phyloP scores from a whole-genome alignment of 495 filamentous ascomycete genomes.

The Aspergillus carlsbadensis region DNA sequence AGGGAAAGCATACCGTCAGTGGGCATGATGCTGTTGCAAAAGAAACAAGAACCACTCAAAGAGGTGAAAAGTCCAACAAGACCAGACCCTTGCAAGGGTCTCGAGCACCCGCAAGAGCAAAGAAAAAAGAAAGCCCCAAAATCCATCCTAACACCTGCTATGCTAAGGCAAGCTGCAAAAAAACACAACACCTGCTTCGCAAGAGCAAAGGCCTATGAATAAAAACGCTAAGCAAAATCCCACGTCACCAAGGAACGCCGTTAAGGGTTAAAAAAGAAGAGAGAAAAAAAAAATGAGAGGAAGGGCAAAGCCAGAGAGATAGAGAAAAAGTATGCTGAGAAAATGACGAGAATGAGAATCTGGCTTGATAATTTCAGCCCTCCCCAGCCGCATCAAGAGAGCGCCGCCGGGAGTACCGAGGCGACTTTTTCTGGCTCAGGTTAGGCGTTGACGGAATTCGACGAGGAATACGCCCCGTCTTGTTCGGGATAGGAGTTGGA shows the following conservation, averaged over 20 bases:
- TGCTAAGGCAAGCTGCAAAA: constrained; percentile 12
- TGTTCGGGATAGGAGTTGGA: constrained; percentile 22
- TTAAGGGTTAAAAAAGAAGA: constrained; percentile 1
- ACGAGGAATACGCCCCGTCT: constrained; percentile 25
- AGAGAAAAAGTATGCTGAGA: background rate
- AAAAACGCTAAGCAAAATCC: background rate
- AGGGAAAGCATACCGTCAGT: background rate
- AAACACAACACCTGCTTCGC: constrained; percentile 8
- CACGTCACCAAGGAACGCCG: background rate
- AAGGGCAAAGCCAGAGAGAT: constrained; percentile 3
- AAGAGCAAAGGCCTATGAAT: constrained; percentile 9
- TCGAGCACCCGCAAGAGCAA: constrained; percentile 1
- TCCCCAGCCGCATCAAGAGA: constrained; percentile 32
- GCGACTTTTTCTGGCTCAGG: constrained; percentile 26
- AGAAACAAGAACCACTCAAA: constrained; percentile 9
- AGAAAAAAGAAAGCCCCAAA: constrained; percentile 8
- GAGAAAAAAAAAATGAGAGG: constrained; percentile 4
- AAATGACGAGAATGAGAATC: background rate
- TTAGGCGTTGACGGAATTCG: constrained; percentile 42
- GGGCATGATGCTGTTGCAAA: background rate
- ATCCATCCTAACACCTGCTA: constrained; percentile 20
- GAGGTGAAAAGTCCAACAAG: constrained; percentile 3
- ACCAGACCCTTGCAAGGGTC: background rate
- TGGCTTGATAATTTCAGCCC: constrained; percentile 7
- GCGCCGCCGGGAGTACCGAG: constrained; percentile 28